phyloP scores from a whole-genome alignment of 257 asterid genomes.

The Nicotiana benthamiana region DNA sequence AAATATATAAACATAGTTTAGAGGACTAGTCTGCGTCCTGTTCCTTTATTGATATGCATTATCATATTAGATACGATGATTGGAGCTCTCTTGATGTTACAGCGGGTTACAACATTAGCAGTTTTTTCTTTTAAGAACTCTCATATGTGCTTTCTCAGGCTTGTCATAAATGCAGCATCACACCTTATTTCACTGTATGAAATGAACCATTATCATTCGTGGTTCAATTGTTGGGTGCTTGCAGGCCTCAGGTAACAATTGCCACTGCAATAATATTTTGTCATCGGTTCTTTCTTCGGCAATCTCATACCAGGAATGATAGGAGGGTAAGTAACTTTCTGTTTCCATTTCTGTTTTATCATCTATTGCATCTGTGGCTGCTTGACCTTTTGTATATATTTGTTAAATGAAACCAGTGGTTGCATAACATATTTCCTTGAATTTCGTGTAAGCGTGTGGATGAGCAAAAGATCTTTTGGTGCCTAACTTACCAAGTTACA shows the following conservation, averaged over 20 bases:
- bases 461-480: neutral
- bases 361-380: neutral
- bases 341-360: neutral
- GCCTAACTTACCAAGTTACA: neutral
- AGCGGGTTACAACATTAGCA: neutral
- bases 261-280: constrained; percentile 94
- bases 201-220: neutral
- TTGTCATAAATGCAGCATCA: neutral
- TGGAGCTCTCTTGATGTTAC: neutral
- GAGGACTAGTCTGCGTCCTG: neutral
- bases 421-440: neutral
- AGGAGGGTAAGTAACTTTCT: constrained; percentile 58
- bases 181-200: neutral
- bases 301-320: constrained; percentile 80
- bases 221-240: constrained; percentile 14
- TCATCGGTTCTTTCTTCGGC: constrained; percentile 93
- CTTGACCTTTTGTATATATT: neutral
- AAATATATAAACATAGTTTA: too few species aligned
- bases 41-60: neutral
- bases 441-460: neutral
- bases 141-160: neutral
- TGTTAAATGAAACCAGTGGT: neutral
- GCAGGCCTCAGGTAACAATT: constrained; percentile 98
- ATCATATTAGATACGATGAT: neutral
- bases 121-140: neutral